Evolutionary conservation across 176 grass and related monocot genomes (phyloP).

Genomic region (Oropetium thomaeum): DNA sequence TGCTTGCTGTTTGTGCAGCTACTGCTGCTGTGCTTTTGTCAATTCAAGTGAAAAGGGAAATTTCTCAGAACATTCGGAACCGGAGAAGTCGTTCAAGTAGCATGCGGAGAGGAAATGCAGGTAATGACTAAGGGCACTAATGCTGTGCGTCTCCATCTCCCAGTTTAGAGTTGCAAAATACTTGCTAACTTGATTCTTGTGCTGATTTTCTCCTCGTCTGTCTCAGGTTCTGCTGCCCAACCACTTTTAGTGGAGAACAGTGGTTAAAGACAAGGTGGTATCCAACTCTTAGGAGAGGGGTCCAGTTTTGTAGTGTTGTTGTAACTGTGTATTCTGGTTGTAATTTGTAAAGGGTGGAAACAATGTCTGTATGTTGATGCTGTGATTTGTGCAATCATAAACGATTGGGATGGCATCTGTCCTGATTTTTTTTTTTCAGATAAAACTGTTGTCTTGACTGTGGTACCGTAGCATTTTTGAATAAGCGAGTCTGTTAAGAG

Average conservation of each 20-base stretch:
- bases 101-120: conserved; percentile 32
- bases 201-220: background rate
- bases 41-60: conserved; percentile 49
- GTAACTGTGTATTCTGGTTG: background rate
- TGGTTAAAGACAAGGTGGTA: conserved; percentile 7
- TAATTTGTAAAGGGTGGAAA: too few species aligned
- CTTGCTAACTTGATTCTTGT: background rate
- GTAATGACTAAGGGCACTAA: conserved; percentile 14
- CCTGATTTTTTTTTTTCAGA: background rate
- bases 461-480: background rate
- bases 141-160: background rate
- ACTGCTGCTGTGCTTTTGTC: conserved; percentile 34
- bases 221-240: conserved; percentile 34
- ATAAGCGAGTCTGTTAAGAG: conserved; percentile 15
- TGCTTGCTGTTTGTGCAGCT: conserved; percentile 60
- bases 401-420: conserved; percentile 8
- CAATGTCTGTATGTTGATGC: too few species aligned
- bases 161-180: background rate
- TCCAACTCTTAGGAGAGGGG: background rate
- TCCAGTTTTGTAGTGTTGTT: conserved; percentile 16
- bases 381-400: background rate
- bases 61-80: conserved; percentile 40
- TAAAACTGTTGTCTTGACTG: background rate
- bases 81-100: conserved; percentile 24
- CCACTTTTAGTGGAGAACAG: conserved; percentile 47